Evolutionary conservation across 1,284 basidiomycete genomes (phyloP), one percentile per base, ranked within the genome.

Genomic region (Coriolopsis trogii): DNA sequence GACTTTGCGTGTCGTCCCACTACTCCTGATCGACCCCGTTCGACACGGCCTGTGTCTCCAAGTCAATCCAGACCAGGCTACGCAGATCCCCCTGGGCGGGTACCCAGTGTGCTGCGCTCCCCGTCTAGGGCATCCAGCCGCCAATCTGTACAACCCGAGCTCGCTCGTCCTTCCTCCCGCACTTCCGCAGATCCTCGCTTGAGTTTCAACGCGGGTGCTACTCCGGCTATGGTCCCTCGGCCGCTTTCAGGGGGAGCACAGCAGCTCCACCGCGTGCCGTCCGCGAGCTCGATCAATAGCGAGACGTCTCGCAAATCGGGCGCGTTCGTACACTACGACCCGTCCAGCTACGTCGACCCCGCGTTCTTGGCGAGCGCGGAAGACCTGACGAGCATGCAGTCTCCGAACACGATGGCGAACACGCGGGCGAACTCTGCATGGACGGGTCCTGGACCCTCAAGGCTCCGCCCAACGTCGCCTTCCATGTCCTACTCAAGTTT

Each of bases 361-460:
- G 68, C 70, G 43, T 62, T 58, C 39, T 58, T 70, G 30, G 67
- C 69, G 34, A 70, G 70, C 57, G 45, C 65, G 37, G 63, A 67
- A 39, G 59, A 68, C 33, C 51, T 69, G 41, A 28, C 48, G 42
- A 55, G 46, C 49, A 49, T 61, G 51, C 59, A 62, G 52, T 61
- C 60, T 38, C 65, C 65, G 39, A 48, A 57, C 36, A 66, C 67
- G 30, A 55, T 49, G 50, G 66, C 62, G 47, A 67, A 69, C 48
- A 67, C 66, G 33, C 58, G 58, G 12, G 61, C 58, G 43, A 67
- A 66, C 53, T 59, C 62, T 20, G 50, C 38, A 23, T 55, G 55
- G 30, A 43, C 29, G 6, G 38, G 38, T 23, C 39, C 44, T 15
- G 47, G 44, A n/a, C 36, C 47, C n/a, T 43, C 42, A n/a, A 49